Conservation (phyloP, 192 early-diverging fungal species). For the Entomortierella chlamydospora region DNA sequence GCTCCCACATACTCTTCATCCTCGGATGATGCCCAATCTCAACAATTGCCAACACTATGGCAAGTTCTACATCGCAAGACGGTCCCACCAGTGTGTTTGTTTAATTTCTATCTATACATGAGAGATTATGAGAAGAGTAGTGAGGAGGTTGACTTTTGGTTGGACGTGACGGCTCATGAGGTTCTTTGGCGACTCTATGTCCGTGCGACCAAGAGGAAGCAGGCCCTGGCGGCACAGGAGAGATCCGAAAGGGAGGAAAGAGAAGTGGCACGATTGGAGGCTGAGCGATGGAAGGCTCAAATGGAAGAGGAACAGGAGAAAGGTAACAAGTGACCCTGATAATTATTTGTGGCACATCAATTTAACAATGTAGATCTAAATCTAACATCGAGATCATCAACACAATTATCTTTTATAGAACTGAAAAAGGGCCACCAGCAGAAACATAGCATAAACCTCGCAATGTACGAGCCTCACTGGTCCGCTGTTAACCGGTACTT, state of each 20-base stretch:
- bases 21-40: constrained; percentile 12
- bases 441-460: constrained; percentile 25
- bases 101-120: constrained; percentile 81
- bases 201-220: constrained; percentile 20
- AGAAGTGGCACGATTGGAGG: constrained; percentile 5
- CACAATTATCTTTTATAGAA: no score
- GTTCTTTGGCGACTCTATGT: constrained; percentile 70
- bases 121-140: constrained; percentile 71
- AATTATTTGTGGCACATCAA: no score
- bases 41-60: constrained; percentile 73
- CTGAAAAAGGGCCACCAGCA: not conserved
- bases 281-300: not conserved
- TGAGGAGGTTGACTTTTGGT: constrained; percentile 82
- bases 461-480: constrained; percentile 50
- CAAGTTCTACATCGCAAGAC: constrained; percentile 76
- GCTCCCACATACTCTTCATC: constrained; percentile 23
- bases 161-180: constrained; percentile 80
- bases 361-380: not conserved
- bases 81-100: constrained; percentile 78
- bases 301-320: no score
- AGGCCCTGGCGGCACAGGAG: constrained; percentile 20
- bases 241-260: constrained; percentile 6
- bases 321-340: no score
- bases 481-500: constrained; percentile 36
- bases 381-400: not conserved